Base-by-base conservation (phyloP, 2,329 filamentous ascomycete genomes). In the Paraphaeosphaeria sporulosa region DNA sequence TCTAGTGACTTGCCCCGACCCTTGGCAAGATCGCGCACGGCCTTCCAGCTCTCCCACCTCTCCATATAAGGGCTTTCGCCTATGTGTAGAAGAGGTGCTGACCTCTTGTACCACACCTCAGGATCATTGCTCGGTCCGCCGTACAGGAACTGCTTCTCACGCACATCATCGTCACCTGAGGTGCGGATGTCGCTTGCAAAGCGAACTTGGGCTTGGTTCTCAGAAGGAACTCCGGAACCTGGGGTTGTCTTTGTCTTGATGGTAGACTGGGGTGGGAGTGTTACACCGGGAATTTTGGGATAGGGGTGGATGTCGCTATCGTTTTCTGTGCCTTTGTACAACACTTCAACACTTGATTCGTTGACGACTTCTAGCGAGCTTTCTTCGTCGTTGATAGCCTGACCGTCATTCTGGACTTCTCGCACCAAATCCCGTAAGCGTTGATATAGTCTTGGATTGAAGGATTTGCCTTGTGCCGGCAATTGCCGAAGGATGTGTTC, bases 11-110 rank as follows among this genome's bases (percentile, higher is more conserved):
- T 56, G 12, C 60, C 57, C n/a, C 60, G 61, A 21, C 61, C 64
- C 36, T 66, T 57, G 1, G 43, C 50, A 25, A 75, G 62, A 57
- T 75, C 70, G 49, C 61, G 69, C 25, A 71, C 53, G 15, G 74
- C 73, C 47, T 66, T 71, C 40, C 70, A 55, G 58, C 68, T 74
- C 38, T 76, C 74, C 68, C 67, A 71, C 42, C 67, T 60, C 19
- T 70, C 68, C 66, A 74, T 67, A 42, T 66, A 62, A 10, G 68
- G 59, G 0, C 66, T 75, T 55, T 76, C 70, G 10, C 71, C 70
- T 30, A 75, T 75, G 4, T 67, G 66, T 8, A 76, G 59, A 3
- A 63, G 59, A 32, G 65, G 46, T 23, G 71, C 65, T 34, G 62
- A 56, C 3, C 69, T 62, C 9, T 62, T 62, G 58, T 68, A 56